Evolutionary conservation across 1,139 yeast genomes (phyloP), one percentile per base, ranked within the genome.

Genomic region (Suhomyces panamericanus): DNA sequence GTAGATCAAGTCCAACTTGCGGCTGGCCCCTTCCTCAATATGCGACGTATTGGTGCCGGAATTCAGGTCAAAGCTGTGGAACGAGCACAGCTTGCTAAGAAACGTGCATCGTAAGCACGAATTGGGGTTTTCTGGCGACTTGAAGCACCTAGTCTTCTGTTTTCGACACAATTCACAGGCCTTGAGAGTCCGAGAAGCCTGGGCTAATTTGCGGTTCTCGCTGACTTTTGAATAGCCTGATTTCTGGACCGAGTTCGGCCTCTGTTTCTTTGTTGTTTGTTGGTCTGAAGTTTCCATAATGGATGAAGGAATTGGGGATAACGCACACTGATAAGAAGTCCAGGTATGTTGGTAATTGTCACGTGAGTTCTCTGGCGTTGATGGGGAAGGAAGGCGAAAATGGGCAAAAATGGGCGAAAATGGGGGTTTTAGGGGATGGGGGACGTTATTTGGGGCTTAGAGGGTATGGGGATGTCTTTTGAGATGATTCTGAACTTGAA

Each of bases 91-190:
- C 32, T 70, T 61, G 20, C 70, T 74, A 41, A 83, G 57, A 16
- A 81, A 78, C 3, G 70, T 58, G 52, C 89, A 83, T 29, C 88
- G 59, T 32, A 82, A 62, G 59, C 89, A 83, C 4, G 79, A 68
- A 13, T 66, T 56, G 2, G 77, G 66, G 39, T 65, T 64, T 9
- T 70, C 73, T 15, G 70, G 63, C 1, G 80, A 69, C 38, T 81
- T 68, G 51, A 83, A 74, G 54, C 89, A 83, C 44, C 86, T 61
- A 1, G 87, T 81, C 61, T 83, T 83, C 56, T 80, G 86, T 49
- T 66, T 73, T 32, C 88, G 66, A 56, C 89, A 83, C 17, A 69
- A 60, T 4, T 72, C 74, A 57, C 89, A 83, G 0, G 89, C 89
- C 49, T 70, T 70, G 4, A 77, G 58, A 0, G 83, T 79, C 40